Percentiles rank a stretch among this genome's conserved stretches.
Conservation (phyloP, 371 early-diverging fungal species). For the Lichtheimia corymbifera region DNA sequence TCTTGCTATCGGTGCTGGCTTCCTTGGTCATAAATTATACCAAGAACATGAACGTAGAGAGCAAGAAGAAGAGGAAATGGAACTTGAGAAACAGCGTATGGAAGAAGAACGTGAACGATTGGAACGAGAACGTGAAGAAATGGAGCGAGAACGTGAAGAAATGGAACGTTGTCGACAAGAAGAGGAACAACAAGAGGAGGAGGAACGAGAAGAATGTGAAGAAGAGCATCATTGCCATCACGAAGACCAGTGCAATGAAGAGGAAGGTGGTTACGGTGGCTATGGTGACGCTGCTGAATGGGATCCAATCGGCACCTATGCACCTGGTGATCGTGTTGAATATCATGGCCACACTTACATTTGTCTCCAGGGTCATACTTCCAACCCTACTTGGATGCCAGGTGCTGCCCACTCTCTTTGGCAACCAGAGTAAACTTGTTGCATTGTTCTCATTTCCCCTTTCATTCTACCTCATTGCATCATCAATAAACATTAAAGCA, state of each 20-base stretch:
- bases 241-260: constrained; percentile 12
- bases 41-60: constrained; percentile 44
- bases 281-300: constrained; percentile 34
- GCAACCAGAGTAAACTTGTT: constrained; percentile 40
- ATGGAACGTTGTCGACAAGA: constrained; percentile 16
- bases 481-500: no score
- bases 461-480: no score
- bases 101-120: constrained; percentile 30
- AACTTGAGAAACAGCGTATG: constrained; percentile 2
- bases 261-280: constrained; percentile 10
- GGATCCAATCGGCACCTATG: constrained; percentile 58
- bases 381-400: constrained; percentile 61
- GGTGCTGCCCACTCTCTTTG: constrained; percentile 57
- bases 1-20: constrained; percentile 39
- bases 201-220: background rate
- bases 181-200: background rate
- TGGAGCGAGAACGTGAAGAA: constrained; percentile 29
- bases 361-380: constrained; percentile 55
- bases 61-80: constrained; percentile 21
- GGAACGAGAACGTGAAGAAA: constrained; percentile 26
- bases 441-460: no score
- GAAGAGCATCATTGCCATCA: constrained; percentile 14
- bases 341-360: constrained; percentile 53
- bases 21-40: constrained; percentile 52
- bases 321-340: constrained; percentile 56